Evolutionary conservation across 139 green algal species (phyloP), one percentile per base, ranked within the genome.

Genomic region (Ostreobium quekettii): DNA sequence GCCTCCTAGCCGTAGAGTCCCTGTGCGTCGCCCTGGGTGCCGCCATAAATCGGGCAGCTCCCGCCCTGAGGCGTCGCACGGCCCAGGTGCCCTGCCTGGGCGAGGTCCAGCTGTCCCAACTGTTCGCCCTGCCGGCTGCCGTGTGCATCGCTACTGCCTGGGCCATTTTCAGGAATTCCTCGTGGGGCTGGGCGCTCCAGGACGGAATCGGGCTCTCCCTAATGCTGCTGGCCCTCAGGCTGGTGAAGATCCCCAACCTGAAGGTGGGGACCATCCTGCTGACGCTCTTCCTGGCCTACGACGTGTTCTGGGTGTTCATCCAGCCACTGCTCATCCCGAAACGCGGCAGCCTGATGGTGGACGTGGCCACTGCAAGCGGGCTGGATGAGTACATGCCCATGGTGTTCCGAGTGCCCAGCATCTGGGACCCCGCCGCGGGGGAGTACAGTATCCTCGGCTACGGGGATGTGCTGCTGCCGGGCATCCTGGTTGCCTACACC

Each of bases 281-380:
- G 42, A 11, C 42, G 15, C 42, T 53, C 11, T 73, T 73, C 24
- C 63, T 70, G 0, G 11, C 46, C 66, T 95, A 95, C 72, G 89
- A 95, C 72, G 80, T 95, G 22, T 95, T 91, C 76, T 95, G 87
- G 88, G 89, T 95, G 30, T 95, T 92, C 77, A 70, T 95, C 33
- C 83, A 88, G 69, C 89, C 89, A 1, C 38, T 83, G 11, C 56
- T 95, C 7, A 82, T 59, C 24, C 81, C 84, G 42, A 47, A 78
- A 15, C 64, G 77, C 1, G 42, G 80, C 48, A 85, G 71, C 49
- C 86, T 93, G 37, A 95, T 94, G 87, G 74, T 95, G 1, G 66
- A 76, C 29, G 80, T 85, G 63, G 63, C 63, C 36, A 70, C 63
- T 48, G 63, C 38, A 11, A 48, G 39, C 35, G 74, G 49, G 30